Evolutionary conservation across 495 filamentous ascomycete species (phyloP).

Genomic region (Venustampulla echinocandica): DNA sequence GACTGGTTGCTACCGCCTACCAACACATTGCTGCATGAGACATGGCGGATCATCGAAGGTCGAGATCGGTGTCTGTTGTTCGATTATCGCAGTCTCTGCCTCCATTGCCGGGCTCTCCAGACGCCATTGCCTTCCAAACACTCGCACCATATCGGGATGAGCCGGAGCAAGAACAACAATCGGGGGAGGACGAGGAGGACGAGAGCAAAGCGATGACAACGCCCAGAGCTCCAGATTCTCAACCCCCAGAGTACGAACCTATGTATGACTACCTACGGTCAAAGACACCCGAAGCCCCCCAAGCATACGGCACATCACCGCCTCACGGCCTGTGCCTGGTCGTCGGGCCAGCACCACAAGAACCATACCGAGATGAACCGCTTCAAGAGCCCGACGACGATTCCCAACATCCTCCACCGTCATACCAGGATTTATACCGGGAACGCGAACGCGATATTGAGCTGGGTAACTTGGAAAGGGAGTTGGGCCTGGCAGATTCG

Average conservation of each 20-base stretch:
- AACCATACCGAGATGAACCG: slow-evolving; percentile 16
- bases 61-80: slow-evolving; percentile 4
- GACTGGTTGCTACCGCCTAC: background rate
- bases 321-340: background rate
- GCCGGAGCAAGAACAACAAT: slow-evolving; percentile 3
- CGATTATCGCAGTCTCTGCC: slow-evolving; percentile 15
- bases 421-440: slow-evolving; percentile 14
- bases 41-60: slow-evolving; percentile 11
- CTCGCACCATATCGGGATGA: slow-evolving; percentile 16
- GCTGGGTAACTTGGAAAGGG: slow-evolving; percentile 7
- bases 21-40: background rate
- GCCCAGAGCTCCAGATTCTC: background rate
- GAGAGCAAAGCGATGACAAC: background rate
- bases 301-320: background rate
- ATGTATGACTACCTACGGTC: slow-evolving; percentile 22
- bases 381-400: slow-evolving; percentile 15
- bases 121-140: background rate
- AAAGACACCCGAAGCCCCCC: slow-evolving; percentile 2
- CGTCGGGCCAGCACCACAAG: background rate
- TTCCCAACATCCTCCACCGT: slow-evolving; percentile 8
- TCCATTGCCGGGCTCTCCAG: slow-evolving; percentile 4
- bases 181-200: background rate
- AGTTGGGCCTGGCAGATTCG: slow-evolving; percentile 2
- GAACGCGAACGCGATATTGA: slow-evolving; percentile 4
- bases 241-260: slow-evolving; percentile 17